A percentile compares a stretch with the other conserved stretches of the same genome.
Evolutionary conservation across 768 basidiomycete species (phyloP).

Genomic region (Pluteus cervinus): DNA sequence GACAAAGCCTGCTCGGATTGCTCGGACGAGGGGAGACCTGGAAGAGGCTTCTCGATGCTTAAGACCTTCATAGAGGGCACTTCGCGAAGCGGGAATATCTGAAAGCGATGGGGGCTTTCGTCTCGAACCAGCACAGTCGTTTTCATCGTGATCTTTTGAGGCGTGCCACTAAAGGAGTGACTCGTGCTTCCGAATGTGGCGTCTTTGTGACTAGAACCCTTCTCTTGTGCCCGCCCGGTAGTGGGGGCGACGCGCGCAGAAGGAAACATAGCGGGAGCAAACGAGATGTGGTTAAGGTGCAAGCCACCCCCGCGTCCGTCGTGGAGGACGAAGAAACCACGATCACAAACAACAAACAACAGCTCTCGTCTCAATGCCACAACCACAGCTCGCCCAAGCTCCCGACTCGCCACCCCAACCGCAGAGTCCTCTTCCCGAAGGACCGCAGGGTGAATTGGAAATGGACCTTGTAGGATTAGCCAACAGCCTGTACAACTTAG

Average conservation of each 20-base stretch:
- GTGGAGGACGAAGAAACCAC: too few relatives aligned
- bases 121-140: slow-evolving; percentile 40
- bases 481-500: slow-evolving; percentile 73
- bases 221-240: too few relatives aligned
- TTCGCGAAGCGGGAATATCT: slow-evolving; percentile 35
- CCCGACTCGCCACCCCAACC: slow-evolving; percentile 70
- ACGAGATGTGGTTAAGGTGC: too few relatives aligned
- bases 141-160: slow-evolving; percentile 32
- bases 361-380: neutral
- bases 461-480: slow-evolving; percentile 72
- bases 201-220: too few relatives aligned
- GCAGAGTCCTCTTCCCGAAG: slow-evolving; percentile 65
- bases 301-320: too few relatives aligned
- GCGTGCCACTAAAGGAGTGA: slow-evolving; percentile 12
- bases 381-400: slow-evolving; percentile 16
- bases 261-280: too few relatives aligned
- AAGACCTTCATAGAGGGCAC: slow-evolving; percentile 12
- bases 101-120: slow-evolving; percentile 36
- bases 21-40: neutral
- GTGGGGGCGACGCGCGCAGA: too few relatives aligned
- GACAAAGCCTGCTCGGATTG: too few relatives aligned
- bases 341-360: neutral
- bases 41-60: slow-evolving; percentile 3
- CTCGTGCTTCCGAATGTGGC: too few relatives aligned
- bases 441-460: slow-evolving; percentile 69